Percentiles rank a stretch among this genome's conserved stretches.
Evolutionary conservation across 352 stramenopile species (phyloP).

Genomic region (Pythium phragmitis): DNA sequence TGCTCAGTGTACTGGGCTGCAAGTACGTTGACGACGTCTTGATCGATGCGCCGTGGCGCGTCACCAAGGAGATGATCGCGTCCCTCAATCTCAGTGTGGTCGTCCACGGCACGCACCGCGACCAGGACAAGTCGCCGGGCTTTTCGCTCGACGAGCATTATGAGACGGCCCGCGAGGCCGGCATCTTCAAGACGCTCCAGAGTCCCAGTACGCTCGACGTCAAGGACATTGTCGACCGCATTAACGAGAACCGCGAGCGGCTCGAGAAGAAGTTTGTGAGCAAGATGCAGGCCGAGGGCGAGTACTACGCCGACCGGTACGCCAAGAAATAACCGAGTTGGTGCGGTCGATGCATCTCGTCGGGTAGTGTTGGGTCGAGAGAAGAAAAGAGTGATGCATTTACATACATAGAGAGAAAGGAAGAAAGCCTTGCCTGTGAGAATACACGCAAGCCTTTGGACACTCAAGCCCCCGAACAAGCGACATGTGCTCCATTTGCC

Average conservation of each 20-base stretch:
- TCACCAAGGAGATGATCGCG: slow-evolving; percentile 97
- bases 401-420: background rate
- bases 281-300: slow-evolving; percentile 92
- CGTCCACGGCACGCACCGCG: slow-evolving; percentile 86
- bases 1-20: slow-evolving; percentile 95
- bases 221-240: slow-evolving; percentile 86
- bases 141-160: slow-evolving; percentile 84
- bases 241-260: slow-evolving; percentile 88
- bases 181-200: slow-evolving; percentile 81
- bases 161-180: slow-evolving; percentile 65
- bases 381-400: background rate
- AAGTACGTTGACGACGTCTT: slow-evolving; percentile 98
- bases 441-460: no score
- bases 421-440: no score
- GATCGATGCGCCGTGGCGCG: slow-evolving; percentile 95
- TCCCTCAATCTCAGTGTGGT: slow-evolving; percentile 86
- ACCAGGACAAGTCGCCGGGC: slow-evolving; percentile 53
- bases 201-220: slow-evolving; percentile 79
- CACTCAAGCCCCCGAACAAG: no score
- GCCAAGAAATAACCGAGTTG: slow-evolving; percentile 37
- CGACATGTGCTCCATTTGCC: background rate
- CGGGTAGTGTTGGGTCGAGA: background rate
- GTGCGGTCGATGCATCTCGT: background rate
- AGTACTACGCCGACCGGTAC: slow-evolving; percentile 92
- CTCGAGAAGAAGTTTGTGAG: slow-evolving; percentile 92